Evolutionary conservation across 257 asterid genomes (phyloP).

Genomic region (Mentha longifolia): DNA sequence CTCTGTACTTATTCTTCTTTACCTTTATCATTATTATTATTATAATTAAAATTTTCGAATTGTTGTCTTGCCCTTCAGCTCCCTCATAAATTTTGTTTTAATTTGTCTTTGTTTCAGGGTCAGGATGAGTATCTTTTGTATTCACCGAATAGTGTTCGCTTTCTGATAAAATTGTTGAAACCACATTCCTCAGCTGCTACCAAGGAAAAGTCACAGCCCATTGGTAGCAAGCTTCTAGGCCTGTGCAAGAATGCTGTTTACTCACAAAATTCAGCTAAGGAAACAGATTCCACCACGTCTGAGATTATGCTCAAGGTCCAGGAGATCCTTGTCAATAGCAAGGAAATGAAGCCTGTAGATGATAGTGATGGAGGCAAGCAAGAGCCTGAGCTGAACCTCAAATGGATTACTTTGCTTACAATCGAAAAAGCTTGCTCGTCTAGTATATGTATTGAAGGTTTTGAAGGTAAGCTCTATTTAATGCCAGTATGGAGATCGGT

Average conservation of each 20-base stretch:
- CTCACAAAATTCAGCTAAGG: slow-evolving; percentile 58
- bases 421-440: slow-evolving; percentile 84
- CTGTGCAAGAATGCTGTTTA: slow-evolving; percentile 64
- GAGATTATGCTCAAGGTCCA: slow-evolving; percentile 63
- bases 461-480: slow-evolving; percentile 52
- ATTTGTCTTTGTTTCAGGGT: slow-evolving; percentile 50
- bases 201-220: slow-evolving; percentile 53
- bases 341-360: slow-evolving; percentile 66
- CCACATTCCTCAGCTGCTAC: slow-evolving; percentile 50
- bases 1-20: slow-evolving; percentile 9
- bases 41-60: neutral
- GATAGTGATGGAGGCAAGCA: slow-evolving; percentile 42
- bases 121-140: slow-evolving; percentile 67
- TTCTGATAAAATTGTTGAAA: slow-evolving; percentile 64
- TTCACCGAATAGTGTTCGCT: slow-evolving; percentile 64
- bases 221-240: slow-evolving; percentile 82
- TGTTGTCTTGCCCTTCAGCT: neutral
- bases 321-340: slow-evolving; percentile 65
- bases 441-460: slow-evolving; percentile 47
- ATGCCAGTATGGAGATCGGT: slow-evolving; percentile 5
- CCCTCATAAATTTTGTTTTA: neutral
- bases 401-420: slow-evolving; percentile 73
- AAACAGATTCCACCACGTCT: slow-evolving; percentile 55
- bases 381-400: slow-evolving; percentile 66
- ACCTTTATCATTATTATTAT: neutral